Percentiles rank a stretch among this genome's conserved stretches.
These are phyloP conservation scores for Tetracladium setigerum DNA, from an alignment of 495 filamentous ascomycete species.

Conservation along the genomic window DNA sequence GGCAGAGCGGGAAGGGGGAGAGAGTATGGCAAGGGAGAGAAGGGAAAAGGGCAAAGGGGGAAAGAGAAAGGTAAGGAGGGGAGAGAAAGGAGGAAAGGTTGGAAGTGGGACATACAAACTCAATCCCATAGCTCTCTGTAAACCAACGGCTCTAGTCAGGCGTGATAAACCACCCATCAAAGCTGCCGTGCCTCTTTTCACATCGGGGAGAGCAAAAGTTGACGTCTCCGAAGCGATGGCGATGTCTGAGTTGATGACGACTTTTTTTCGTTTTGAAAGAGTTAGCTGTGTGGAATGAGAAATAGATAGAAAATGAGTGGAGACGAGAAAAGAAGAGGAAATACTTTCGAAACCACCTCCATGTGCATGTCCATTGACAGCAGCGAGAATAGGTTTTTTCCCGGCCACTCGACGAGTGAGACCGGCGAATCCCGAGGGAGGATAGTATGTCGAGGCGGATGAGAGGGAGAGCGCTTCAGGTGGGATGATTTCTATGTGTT, in stretches of 20 bases:
- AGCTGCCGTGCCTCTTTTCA: slow-evolving; percentile 49
- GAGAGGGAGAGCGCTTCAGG: too few species aligned
- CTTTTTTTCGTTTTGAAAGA: too few species aligned
- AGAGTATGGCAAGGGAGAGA: too few species aligned
- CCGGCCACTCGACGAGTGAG: slow-evolving; percentile 19
- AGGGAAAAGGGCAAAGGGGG: too few species aligned
- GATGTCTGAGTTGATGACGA: slow-evolving; percentile 51
- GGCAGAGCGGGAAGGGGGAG: too few species aligned
- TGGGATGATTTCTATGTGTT: too few species aligned
- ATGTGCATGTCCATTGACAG: slow-evolving; percentile 45
- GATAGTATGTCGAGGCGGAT: not conserved
- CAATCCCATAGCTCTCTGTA: slow-evolving; percentile 51
- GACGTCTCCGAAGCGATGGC: slow-evolving; percentile 45
- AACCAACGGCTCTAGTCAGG: slow-evolving; percentile 43
- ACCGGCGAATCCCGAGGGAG: slow-evolving; percentile 12
- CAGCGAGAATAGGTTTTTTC: slow-evolving; percentile 53
- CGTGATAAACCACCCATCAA: slow-evolving; percentile 53
- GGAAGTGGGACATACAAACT: too few species aligned
- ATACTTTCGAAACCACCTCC: slow-evolving; percentile 56
- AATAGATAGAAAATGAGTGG: too few species aligned
- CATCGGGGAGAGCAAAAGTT: slow-evolving; percentile 50
- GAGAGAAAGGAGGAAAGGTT: too few species aligned
- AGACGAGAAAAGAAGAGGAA: too few species aligned
- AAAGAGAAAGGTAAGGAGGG: too few species aligned
- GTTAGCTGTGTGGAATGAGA: too few species aligned